Evolutionary conservation across 805 yeast genomes (phyloP), one percentile per base, ranked within the genome.

Genomic region (Lachancea lanzarotensis): DNA sequence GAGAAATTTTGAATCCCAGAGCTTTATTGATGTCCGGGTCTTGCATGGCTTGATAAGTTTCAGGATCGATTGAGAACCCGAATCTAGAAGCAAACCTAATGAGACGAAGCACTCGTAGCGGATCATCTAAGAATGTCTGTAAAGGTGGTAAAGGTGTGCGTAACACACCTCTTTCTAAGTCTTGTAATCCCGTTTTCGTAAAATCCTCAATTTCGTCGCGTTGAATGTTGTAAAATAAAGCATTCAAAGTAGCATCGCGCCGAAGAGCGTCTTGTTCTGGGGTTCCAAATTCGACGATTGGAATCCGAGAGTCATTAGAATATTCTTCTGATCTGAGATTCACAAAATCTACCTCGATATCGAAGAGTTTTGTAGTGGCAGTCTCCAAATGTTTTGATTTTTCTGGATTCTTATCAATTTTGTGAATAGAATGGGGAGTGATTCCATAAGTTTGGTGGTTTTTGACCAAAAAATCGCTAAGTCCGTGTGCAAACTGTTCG

Each of bases 331-430:
- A 81, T 51, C 99, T 71, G 51, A 93, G 70, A 63, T 91, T 91
- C 41, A 95, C 98, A 61, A 93, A 88, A 67, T 93, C 99, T 43
- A 93, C 78, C 56, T 88, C 96, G n/a, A 83, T 62, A 1, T 82
- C 95, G 57, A 75, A 86, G 10, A 93, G 65, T 56, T 81, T 84
- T 1, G 96, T 89, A 2, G 97, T 93, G 35, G 97, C 95, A 1
- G 99, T 95, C 56, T 93, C 99, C 54, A 93, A 69, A 68, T 93
- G 99, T 67, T 93, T 95, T 1, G 95, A 84, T 63, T 90, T 91
- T 51, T 86, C 97, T 0, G 98, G 98, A 63, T 95, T 93, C 61
- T 82, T 81, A 49, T 85, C 89, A 50, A 93, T 89, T 46, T 82
- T 85, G 60, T 90, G 95, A 29, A 87, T 73, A 8, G 78, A 68